Base-by-base conservation (phyloP, 2,329 filamentous ascomycete genomes). In the Monosporascus ibericus region DNA sequence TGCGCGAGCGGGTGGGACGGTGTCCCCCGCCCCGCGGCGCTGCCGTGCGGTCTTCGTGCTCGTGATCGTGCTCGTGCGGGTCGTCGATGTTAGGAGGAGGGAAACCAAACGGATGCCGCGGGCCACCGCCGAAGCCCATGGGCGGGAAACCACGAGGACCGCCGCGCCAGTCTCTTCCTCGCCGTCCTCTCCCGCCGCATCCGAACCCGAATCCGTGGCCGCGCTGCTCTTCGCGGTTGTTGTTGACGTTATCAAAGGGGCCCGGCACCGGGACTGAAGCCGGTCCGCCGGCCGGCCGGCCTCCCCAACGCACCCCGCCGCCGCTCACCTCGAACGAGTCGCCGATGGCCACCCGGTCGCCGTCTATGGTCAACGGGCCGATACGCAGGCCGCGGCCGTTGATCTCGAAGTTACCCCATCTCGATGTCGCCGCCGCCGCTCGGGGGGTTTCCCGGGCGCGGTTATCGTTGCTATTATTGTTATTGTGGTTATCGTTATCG, bases 261-360 rank as follows among this genome's bases (percentile, higher is more conserved):
- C 11, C 22, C 39, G 39, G 39, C 24, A 42, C 17, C 39, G 39
- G 18, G 11, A 24, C 17, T 49, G 55, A 76, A 69, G 5, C 72
- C 74, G 27, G 66, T 66, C 64, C 65, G 55, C 77, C 72, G 37
- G 74, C 69, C 1, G 74, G 64, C 22, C 78, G 54, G 7, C 67
- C 70, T 24, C 75, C 74, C 53, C 80, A 71, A 20, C 74, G 69
- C 51, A 81, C 58, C 11, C 78, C 72, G 51, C 71, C 71, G 49
- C 66, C 62, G 56, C 78, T 73, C 4, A 72, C 74, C 42, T 75
- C 69, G 48, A 79, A 69, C 2, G 56, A 65, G 38, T 72, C 68
- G 5, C 73, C 76, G 53, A 73, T 71, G 4, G 70, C 68, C 25
- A 78, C 64, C 17, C 71, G 66, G 34, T 77, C 70, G n/a, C 68